Evolutionary conservation across 495 filamentous ascomycete species (phyloP).

Genomic region (Cudoniella acicularis): DNA sequence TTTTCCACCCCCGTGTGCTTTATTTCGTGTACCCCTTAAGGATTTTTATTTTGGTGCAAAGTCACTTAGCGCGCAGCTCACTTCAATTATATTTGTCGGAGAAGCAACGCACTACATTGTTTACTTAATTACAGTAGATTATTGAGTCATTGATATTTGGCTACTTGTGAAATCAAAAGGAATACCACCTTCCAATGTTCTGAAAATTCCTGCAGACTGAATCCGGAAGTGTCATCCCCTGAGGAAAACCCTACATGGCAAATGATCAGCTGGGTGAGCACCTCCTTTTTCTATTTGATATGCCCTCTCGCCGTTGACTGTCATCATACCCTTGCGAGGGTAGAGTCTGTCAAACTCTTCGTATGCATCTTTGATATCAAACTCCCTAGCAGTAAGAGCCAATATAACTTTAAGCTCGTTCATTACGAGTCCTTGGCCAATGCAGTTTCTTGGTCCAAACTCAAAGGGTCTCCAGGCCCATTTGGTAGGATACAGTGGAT

Average conservation of each 20-base stretch:
- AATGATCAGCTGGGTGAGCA: background rate
- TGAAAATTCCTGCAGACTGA: no score
- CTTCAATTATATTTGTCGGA: no score
- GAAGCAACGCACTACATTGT: no score
- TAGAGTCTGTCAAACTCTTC: slow-evolving; percentile 33
- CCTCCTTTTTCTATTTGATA: background rate
- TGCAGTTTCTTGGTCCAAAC: slow-evolving; percentile 47
- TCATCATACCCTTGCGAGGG: background rate
- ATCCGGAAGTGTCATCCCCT: no score
- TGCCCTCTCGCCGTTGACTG: background rate
- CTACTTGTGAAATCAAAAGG: no score
- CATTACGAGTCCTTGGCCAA: slow-evolving; percentile 51
- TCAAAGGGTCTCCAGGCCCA: slow-evolving; percentile 51
- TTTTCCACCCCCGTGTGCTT: no score
- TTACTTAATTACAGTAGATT: no score
- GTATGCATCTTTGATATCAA: slow-evolving; percentile 45
- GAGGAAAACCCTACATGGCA: background rate
- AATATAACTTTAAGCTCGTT: slow-evolving; percentile 43
- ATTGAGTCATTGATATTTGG: no score
- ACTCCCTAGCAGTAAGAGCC: slow-evolving; percentile 40
- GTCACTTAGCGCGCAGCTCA: no score
- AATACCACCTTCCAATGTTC: no score
- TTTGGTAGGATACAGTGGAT: slow-evolving; percentile 32
- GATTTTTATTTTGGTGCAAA: no score
- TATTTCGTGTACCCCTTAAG: no score